phyloP scores from a whole-genome alignment of 139 green algal species.

The Chlorella sp. region DNA sequence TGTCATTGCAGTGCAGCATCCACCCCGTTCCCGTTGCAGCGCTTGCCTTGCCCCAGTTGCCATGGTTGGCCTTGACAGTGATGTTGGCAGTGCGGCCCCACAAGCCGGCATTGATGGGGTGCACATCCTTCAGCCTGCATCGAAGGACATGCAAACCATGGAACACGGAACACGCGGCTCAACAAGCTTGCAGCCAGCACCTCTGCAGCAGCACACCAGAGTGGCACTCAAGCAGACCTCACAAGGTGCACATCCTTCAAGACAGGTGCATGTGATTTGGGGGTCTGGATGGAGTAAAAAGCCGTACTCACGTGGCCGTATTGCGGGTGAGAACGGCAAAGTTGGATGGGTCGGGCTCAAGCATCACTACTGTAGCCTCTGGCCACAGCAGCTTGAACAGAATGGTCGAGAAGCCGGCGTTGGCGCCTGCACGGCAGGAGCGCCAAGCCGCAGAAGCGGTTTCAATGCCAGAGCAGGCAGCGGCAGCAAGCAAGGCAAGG shows the following conservation, averaged over 20 bases:
- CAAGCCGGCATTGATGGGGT: constrained; percentile 28
- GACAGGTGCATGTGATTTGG: no score
- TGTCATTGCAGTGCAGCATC: no score
- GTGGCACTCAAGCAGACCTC: no score
- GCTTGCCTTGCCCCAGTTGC: constrained; percentile 30
- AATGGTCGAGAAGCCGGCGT: constrained; percentile 38
- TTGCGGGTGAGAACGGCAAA: constrained; percentile 19
- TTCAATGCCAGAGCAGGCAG: neutral
- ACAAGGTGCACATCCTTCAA: no score
- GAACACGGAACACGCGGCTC: no score
- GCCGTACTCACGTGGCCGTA: neutral
- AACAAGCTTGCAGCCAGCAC: no score
- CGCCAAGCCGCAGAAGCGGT: neutral
- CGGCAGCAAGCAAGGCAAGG: constrained; percentile 10
- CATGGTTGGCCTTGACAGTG: neutral
- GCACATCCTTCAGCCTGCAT: constrained; percentile 26
- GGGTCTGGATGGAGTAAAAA: no score
- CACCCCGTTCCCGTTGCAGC: no score
- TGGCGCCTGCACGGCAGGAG: constrained; percentile 35
- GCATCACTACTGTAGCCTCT: constrained; percentile 25
- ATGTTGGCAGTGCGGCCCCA: constrained; percentile 32
- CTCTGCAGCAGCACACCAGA: no score
- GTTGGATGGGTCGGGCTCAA: constrained; percentile 36
- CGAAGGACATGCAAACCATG: no score
- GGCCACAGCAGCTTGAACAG: constrained; percentile 40